A percentile compares a stretch with the other conserved stretches of the same genome.
phyloP scores from a whole-genome alignment of 1,139 yeast species.

The Debaryomyces sp. region DNA sequence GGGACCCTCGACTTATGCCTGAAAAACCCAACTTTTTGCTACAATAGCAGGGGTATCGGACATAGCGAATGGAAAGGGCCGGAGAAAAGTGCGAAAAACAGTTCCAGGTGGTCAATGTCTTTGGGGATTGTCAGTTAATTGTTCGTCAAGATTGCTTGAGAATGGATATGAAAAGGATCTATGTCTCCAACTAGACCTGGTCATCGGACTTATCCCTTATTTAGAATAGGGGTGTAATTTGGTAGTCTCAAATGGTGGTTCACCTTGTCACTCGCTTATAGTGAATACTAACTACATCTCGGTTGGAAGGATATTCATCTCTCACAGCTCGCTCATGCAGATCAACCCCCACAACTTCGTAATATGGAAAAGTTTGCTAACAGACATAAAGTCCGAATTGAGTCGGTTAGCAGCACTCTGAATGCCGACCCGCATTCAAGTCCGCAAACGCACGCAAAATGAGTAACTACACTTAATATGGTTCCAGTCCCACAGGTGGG shows the following conservation, averaged over 20 bases:
- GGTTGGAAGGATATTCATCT: background rate
- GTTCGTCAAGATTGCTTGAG: no score
- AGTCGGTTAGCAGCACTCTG: background rate
- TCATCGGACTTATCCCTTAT: background rate
- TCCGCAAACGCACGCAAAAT: background rate
- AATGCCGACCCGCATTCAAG: background rate
- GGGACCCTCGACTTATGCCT: background rate
- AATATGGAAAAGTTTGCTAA: background rate
- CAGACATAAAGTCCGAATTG: background rate
- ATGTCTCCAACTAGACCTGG: background rate
- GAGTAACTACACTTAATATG: background rate
- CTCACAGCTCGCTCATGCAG: background rate
- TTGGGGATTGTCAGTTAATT: no score
- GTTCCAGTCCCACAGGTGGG: background rate
- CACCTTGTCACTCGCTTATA: no score
- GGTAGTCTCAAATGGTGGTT: no score
- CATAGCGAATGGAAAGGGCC: background rate
- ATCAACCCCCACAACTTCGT: background rate
- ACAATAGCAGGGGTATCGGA: background rate
- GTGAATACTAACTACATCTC: background rate
- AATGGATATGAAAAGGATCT: no score
- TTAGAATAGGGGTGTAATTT: background rate
- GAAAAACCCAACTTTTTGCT: background rate
- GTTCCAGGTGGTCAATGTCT: background rate
- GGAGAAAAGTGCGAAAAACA: background rate